Evolutionary conservation across 208 protist genomes (phyloP).

Genomic region (Vickermania spadyakhi): DNA sequence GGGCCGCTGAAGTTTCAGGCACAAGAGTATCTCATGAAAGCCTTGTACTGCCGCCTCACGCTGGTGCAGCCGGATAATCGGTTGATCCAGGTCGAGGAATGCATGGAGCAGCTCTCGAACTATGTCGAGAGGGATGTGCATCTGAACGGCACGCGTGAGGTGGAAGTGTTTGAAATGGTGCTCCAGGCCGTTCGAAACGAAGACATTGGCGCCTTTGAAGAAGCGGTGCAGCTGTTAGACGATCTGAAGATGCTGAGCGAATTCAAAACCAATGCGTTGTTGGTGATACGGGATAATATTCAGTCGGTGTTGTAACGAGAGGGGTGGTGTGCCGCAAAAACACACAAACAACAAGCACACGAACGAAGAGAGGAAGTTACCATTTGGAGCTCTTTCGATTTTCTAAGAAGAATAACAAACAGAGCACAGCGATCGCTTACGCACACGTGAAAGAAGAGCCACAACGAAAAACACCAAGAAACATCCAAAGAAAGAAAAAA

Average conservation of each 20-base stretch:
- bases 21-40: slow-evolving; percentile 78
- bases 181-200: slow-evolving; percentile 55
- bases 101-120: slow-evolving; percentile 46
- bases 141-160: slow-evolving; percentile 73
- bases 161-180: slow-evolving; percentile 56
- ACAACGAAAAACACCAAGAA: no score
- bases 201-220: slow-evolving; percentile 75
- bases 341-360: no score
- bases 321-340: no score
- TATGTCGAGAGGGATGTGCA: slow-evolving; percentile 60
- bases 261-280: slow-evolving; percentile 78
- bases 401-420: no score
- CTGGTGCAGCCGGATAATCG: slow-evolving; percentile 69
- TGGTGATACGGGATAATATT: slow-evolving; percentile 81
- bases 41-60: slow-evolving; percentile 75
- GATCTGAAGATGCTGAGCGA: slow-evolving; percentile 73
- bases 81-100: slow-evolving; percentile 54
- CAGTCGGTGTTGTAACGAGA: slow-evolving; percentile 52
- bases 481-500: no score
- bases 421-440: no score
- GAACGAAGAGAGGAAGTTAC: no score
- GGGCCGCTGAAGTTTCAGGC: slow-evolving; percentile 77
- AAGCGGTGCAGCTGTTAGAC: slow-evolving; percentile 58
- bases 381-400: no score
- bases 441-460: no score